Base-by-base conservation (phyloP, 2,329 filamentous ascomycete species). In the Alternaria tenuissima region DNA sequence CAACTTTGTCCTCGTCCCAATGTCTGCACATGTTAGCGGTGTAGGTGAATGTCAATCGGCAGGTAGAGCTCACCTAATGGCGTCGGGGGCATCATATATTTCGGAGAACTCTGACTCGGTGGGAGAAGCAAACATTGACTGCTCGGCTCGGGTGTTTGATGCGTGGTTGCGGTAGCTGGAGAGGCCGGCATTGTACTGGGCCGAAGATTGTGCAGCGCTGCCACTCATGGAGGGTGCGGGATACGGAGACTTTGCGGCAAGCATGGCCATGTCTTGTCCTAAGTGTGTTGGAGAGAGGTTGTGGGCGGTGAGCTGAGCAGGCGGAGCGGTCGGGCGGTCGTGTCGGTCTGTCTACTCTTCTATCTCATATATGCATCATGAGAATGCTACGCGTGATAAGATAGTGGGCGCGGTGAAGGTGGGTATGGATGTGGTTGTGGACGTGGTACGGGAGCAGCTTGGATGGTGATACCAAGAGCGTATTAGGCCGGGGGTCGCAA, bases 91-190 rank as follows among this genome's bases (percentile, higher is more conserved):
- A 68, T 94, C 92, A 70, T 87, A 85, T 42, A 79, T 80, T 67
- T 96, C 93, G 24, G 92, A 95, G 79, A 97, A 97, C 69, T 97
- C 93, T 28, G 93, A 96, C 74, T 96, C 92, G 66, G 93, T 97
- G 44, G 94, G 93, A 76, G 92, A 96, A 42, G 88, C 87, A 75
- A 91, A 94, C 66, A 82, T 77, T 55, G 78, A 78, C 61, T 90
- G 86, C 60, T 83, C 76, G 26, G 77, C 68, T 6, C 73, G 72
- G 11, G 74, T 61, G 22, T 71, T 69, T 14, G 76, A 65, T 36
- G 69, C 63, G 52, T 78, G 77, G 52, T 59, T 74, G 28, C 78
- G 77, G 65, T 79, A 79, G 67, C 64, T 72, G 56, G 72, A 69
- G 46, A 73, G 63, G 66, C 59, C 73, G 39, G 73, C 64, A 64